These are phyloP conservation scores for Cruciata laevipes DNA, from an alignment of 257 asterid species.

Conservation along the genomic window DNA sequence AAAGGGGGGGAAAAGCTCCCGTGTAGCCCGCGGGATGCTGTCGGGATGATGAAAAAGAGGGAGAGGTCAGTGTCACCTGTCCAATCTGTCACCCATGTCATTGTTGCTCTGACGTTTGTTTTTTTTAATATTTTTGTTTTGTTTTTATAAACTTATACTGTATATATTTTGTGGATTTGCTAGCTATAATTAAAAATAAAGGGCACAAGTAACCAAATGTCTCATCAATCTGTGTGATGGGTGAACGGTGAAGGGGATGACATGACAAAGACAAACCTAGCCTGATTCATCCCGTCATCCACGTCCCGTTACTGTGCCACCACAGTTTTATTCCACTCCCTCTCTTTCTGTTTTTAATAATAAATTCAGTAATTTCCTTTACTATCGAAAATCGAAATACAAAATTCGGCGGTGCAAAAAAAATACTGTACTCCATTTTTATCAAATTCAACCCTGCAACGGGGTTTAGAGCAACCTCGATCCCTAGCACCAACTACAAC, in stretches of 20 bases:
- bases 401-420: no score
- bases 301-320: neutral
- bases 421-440: no score
- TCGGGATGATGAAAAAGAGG: neutral
- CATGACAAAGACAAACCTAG: neutral
- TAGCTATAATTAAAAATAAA: no score
- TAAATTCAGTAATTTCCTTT: no score
- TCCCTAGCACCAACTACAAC: no score
- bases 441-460: no score
- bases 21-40: conserved; percentile 66
- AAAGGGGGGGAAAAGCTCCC: conserved; percentile 35
- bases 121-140: neutral
- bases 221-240: conserved; percentile 13
- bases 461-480: no score
- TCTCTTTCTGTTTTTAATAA: no score
- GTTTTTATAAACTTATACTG: no score
- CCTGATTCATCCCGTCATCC: conserved; percentile 15
- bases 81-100: conserved; percentile 25
- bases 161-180: no score
- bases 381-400: no score
- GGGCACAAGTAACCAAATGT: conserved; percentile 10
- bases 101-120: neutral
- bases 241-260: conserved; percentile 2
- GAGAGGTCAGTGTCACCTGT: conserved; percentile 18
- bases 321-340: neutral